Evolutionary conservation across 495 filamentous ascomycete genomes (phyloP), one percentile per base, ranked within the genome.

Genomic region (Copromyces sp.): DNA sequence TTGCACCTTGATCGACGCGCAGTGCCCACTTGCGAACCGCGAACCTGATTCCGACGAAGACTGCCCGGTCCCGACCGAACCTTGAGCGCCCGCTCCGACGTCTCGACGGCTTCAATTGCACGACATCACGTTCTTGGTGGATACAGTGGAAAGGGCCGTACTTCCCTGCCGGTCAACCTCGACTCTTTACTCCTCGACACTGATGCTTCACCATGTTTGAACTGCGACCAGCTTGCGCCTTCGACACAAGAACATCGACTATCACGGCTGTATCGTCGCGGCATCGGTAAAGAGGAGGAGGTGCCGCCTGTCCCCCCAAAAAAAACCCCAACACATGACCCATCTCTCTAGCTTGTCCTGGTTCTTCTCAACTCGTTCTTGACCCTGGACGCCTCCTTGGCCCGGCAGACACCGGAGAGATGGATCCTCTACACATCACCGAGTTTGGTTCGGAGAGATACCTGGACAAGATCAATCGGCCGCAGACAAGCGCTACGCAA

Each of bases 391-490:
- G 74, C 68, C 70, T 29, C 70, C 71, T 44, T 75, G 61, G 70
- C 71, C 70, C 68, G 71, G 71, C 44, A 70, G 59, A 65, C 72
- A 73, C 72, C 70, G 70, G 71, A 61, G 70, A 79, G 76, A 86
- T 87, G 86, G 87, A 88, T 72, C 86, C 82, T 76, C 78, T 83
- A 71, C 87, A 88, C 70, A 80, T 86, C 59, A 87, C 85, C 65
- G 87, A 89, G 74, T 89, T 89, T 81, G 87, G 86, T 69, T 89
- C 87, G 68, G 81, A 83, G 77, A 85, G 84, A 74, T 89, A 85
- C 73, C 82, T 87, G 69, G 81, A 83, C 20, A 89, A 89, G 77
- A 77, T 88, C 69, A 78, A 78, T 39, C 80, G 83, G 72, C 77
- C 80, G 17, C 81, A 75, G 32, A 70, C 80, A 70, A 79, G 77